Conservation (phyloP, 129 eudicot species). For the Oenanthe sinensis region DNA sequence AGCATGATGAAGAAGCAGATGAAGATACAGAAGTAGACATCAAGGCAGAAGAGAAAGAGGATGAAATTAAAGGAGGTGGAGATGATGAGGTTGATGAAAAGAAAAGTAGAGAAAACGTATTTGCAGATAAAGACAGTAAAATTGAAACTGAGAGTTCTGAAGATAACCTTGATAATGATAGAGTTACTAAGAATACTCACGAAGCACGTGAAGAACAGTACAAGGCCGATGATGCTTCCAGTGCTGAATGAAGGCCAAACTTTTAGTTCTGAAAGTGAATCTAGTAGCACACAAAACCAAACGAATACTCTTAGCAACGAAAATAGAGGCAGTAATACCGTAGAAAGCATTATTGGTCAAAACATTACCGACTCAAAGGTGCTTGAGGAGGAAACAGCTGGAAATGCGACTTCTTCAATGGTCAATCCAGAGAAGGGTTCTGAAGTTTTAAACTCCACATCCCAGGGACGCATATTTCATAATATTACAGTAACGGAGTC, state of each 20-base stretch:
- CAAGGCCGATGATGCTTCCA: slow-evolving; percentile 95
- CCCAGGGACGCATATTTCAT: not conserved
- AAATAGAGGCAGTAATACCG: slow-evolving; percentile 13
- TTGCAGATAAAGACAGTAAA: slow-evolving; percentile 30
- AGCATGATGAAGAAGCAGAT: slow-evolving; percentile 35
- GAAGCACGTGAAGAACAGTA: slow-evolving; percentile 84
- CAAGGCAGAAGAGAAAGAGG: slow-evolving; percentile 30
- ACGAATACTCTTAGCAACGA: slow-evolving; percentile 8
- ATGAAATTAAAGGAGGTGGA: slow-evolving; percentile 32
- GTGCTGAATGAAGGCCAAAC: slow-evolving; percentile 63
- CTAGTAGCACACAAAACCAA: slow-evolving; percentile 19
- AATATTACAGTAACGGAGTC: slow-evolving; percentile 11
- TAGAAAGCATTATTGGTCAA: slow-evolving; percentile 12
- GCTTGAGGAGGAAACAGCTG: slow-evolving; percentile 13
- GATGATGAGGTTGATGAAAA: slow-evolving; percentile 22
- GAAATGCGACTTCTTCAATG: slow-evolving; percentile 16
- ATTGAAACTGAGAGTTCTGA: slow-evolving; percentile 22
- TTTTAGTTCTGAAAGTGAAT: slow-evolving; percentile 25
- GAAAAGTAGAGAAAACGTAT: slow-evolving; percentile 24
- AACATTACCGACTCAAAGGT: slow-evolving; percentile 15
- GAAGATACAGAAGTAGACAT: slow-evolving; percentile 30
- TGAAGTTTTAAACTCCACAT: slow-evolving; percentile 10
- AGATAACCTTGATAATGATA: slow-evolving; percentile 45
- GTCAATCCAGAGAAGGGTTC: slow-evolving; percentile 15
- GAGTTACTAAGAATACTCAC: slow-evolving; percentile 23